Conservation (phyloP, 1,284 basidiomycete species). For the Amylostereum chailletii region DNA sequence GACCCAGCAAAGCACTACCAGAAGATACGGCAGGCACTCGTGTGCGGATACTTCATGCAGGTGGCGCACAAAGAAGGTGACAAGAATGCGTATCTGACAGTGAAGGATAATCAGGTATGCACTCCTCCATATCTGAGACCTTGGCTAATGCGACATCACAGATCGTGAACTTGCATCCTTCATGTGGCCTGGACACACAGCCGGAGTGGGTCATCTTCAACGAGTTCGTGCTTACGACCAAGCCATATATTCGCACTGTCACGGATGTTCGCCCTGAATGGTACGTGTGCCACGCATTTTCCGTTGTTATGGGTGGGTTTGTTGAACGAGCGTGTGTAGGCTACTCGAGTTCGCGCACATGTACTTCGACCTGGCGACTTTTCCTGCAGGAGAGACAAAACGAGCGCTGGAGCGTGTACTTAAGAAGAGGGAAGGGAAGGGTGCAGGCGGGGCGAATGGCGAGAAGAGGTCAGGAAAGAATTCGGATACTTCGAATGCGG, state of each 20-base stretch:
- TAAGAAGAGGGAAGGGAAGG: conserved; percentile 31
- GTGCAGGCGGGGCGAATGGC: not conserved
- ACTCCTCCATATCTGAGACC: not conserved
- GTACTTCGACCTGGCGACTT: conserved; percentile 72
- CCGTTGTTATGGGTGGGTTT: not conserved
- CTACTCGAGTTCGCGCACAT: conserved; percentile 72
- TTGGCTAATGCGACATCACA: conserved; percentile 20
- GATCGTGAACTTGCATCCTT: conserved; percentile 91
- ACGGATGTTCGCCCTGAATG: conserved; percentile 88
- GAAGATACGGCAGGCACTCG: conserved; percentile 80
- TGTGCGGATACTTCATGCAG: conserved; percentile 98
- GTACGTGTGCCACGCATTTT: conserved; percentile 31
- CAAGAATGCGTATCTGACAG: conserved; percentile 78
- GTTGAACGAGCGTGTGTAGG: conserved; percentile 32
- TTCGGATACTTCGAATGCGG: not conserved
- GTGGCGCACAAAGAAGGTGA: conserved; percentile 95
- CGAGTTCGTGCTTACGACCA: conserved; percentile 92
- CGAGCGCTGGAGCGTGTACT: conserved; percentile 45
- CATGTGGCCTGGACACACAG: conserved; percentile 85
- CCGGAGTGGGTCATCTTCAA: conserved; percentile 99
- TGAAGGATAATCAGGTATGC: conserved; percentile 87
- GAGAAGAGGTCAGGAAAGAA: not conserved
- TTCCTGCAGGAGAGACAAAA: conserved; percentile 72
- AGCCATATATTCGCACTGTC: conserved; percentile 86
- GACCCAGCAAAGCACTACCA: conserved; percentile 77